phyloP scores from a whole-genome alignment of 371 early-diverging fungal genomes.

The Apophysomyces elegans region DNA sequence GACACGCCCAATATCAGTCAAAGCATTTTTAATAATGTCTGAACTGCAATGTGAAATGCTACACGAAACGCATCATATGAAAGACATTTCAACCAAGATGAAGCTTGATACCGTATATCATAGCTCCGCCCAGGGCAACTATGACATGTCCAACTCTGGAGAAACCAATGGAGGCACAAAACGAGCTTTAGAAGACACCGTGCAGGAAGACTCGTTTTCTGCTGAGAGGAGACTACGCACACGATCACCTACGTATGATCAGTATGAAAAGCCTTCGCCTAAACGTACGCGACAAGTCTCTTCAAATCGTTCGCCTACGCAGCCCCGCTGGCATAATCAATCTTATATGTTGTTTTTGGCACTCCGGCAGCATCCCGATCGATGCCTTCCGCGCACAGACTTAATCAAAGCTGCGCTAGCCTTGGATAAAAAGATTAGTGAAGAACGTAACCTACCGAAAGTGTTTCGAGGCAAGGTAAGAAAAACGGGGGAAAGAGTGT shows the following conservation, averaged over 20 bases:
- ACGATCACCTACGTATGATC: slow-evolving; percentile 15
- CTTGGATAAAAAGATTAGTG: slow-evolving; percentile 73
- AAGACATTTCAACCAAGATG: not conserved
- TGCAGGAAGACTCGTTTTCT: slow-evolving; percentile 8
- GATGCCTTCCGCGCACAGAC: slow-evolving; percentile 69
- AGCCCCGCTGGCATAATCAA: slow-evolving; percentile 88
- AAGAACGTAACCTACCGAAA: slow-evolving; percentile 70
- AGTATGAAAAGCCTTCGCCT: not conserved
- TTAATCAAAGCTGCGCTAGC: slow-evolving; percentile 75
- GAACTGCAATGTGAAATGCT: slow-evolving; percentile 2
- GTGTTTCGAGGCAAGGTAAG: slow-evolving; percentile 85
- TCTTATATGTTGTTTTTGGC: slow-evolving; percentile 82
- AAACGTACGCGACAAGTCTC: slow-evolving; percentile 21
- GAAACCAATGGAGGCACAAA: slow-evolving; percentile 18
- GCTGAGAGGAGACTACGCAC: slow-evolving; percentile 14
- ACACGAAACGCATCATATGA: not conserved
- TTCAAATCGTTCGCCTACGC: slow-evolving; percentile 19
- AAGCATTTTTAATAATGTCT: not conserved
- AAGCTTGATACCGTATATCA: slow-evolving; percentile 4
- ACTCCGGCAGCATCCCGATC: slow-evolving; percentile 67
- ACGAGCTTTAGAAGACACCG: slow-evolving; percentile 17
- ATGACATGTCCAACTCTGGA: not conserved
- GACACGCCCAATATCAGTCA: not conserved
- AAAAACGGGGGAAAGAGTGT: not conserved
- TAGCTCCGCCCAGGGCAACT: not conserved